A percentile compares a stretch with the other conserved stretches of the same genome.
These are phyloP conservation scores for Rosa rugosa DNA, from an alignment of 306 rosid genomes.

Conservation along the genomic window DNA sequence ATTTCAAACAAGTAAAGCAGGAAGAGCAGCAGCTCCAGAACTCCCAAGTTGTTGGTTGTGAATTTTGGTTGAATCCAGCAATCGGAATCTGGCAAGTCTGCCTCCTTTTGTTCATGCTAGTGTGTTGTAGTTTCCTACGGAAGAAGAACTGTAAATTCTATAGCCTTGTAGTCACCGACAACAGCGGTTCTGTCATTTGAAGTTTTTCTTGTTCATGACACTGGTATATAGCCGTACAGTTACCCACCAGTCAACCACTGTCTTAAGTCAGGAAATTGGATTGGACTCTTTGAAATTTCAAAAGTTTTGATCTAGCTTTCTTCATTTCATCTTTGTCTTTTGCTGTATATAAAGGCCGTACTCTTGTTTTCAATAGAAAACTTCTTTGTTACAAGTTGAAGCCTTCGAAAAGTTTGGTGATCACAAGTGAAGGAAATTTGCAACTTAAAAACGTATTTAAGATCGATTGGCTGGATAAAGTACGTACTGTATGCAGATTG, in stretches of 20 bases:
- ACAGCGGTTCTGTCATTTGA: neutral
- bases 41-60: constrained; percentile 42
- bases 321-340: neutral
- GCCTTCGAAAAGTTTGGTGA: neutral
- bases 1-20: constrained; percentile 22
- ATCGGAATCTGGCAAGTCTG: constrained; percentile 13
- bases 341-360: neutral
- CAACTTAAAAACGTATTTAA: neutral
- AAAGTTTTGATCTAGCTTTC: neutral
- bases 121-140: constrained; percentile 10
- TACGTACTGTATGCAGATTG: neutral
- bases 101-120: constrained; percentile 20
- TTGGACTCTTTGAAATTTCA: neutral
- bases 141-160: constrained; percentile 35
- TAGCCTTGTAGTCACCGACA: neutral
- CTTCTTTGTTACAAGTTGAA: neutral
- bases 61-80: constrained; percentile 53
- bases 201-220: neutral
- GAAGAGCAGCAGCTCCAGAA: constrained; percentile 18
- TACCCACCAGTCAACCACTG: neutral
- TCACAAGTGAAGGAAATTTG: neutral
- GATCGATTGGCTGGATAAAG: neutral
- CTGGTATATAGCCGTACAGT: neutral
- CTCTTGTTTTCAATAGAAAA: neutral
- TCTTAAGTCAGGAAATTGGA: neutral